phyloP scores from a whole-genome alignment of 225 moss, liverwort and hornwort species.

The Neckera pumila region DNA sequence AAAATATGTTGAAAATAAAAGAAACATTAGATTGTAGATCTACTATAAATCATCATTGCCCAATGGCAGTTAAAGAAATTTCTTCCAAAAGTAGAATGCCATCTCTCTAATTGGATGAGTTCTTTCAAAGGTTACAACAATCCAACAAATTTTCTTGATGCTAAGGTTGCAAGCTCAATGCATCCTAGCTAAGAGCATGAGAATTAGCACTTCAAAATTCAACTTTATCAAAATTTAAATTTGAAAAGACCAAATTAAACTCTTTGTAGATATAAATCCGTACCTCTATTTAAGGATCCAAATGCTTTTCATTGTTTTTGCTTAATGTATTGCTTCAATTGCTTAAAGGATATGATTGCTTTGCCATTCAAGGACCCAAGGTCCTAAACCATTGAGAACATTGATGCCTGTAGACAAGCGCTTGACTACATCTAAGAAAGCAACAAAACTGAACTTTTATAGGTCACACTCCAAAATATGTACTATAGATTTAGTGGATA shows the following conservation, averaged over 20 bases:
- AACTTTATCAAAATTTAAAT: neutral
- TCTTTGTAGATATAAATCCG: accelerated
- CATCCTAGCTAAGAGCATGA: accelerated
- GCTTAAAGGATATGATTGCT: no score
- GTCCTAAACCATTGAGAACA: no score
- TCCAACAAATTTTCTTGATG: neutral
- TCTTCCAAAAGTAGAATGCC: accelerated
- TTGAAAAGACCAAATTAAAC: neutral
- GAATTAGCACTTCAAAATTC: neutral
- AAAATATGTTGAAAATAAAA: no score
- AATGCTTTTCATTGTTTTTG: no score
- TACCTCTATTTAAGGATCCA: no score
- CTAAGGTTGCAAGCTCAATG: accelerated
- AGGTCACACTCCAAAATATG: neutral
- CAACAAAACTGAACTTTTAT: neutral
- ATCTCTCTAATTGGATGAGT: accelerated
- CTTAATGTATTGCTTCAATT: no score
- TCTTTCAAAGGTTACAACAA: accelerated
- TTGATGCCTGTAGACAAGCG: neutral
- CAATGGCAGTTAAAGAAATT: accelerated
- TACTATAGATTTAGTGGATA: neutral
- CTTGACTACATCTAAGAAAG: accelerated
- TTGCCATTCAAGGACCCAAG: no score
- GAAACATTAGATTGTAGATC: neutral
- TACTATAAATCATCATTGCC: neutral